Conservation (phyloP, 768 basidiomycete genomes). For the Auriculariales sp. region DNA sequence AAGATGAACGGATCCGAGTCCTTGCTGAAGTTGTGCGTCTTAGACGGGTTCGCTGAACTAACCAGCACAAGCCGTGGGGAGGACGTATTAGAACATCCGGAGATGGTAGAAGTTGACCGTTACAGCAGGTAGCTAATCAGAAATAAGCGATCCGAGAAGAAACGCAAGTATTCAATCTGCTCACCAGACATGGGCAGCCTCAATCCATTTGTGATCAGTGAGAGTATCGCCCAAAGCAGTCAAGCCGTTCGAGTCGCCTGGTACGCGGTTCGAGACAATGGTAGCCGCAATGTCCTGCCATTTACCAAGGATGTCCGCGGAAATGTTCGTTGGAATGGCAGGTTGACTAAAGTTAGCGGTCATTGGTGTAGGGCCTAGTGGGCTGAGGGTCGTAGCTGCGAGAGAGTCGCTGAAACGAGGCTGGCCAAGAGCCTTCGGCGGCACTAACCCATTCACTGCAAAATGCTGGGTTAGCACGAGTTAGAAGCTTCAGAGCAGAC, state of each 20-base stretch:
- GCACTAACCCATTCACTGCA: constrained; percentile 61
- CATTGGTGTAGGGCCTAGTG: constrained; percentile 35
- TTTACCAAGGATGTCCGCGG: constrained; percentile 45
- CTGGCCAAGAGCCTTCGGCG: constrained; percentile 33
- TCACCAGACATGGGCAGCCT: constrained; percentile 89
- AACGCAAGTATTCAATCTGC: constrained; percentile 14
- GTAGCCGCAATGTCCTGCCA: constrained; percentile 85
- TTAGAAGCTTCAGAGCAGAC: too few relatives aligned
- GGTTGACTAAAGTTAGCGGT: constrained; percentile 47
- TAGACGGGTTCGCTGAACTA: constrained; percentile 48
- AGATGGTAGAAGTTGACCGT: constrained; percentile 56
- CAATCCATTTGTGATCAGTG: constrained; percentile 49
- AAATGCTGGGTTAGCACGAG: constrained; percentile 1
- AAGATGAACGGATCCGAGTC: constrained; percentile 69
- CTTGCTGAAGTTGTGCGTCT: constrained; percentile 35
- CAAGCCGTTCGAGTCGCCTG: constrained; percentile 60
- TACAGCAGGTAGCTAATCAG: constrained; percentile 66
- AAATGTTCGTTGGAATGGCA: constrained; percentile 29
- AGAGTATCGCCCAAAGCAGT: constrained; percentile 79
- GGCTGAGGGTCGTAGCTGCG: constrained; percentile 14
- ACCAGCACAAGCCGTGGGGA: constrained; percentile 56
- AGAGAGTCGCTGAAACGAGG: constrained; percentile 22
- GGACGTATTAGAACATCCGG: constrained; percentile 50
- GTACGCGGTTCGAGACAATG: constrained; percentile 57
- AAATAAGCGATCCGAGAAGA: neutral